Base-by-base conservation (phyloP, 108 stramenopile genomes). In the Epipyxis sp. region DNA sequence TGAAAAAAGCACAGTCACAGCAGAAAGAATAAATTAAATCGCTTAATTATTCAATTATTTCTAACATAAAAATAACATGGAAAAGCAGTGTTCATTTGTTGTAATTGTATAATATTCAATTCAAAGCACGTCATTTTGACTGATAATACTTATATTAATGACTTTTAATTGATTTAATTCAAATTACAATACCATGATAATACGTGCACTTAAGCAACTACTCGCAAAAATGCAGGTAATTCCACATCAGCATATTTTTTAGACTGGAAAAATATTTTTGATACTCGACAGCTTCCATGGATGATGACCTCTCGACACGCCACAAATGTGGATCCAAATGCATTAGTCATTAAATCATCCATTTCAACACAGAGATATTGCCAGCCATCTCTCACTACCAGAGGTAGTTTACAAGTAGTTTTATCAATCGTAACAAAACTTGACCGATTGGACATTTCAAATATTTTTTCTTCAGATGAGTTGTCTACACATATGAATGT, bases 251-350 rank as follows among this genome's bases (percentile, higher is more conserved):
- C 71, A 74, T 74, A 37, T 74, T 32, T 3, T 3, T 42, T 13
- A 10, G 44, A 46, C 43, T 74, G 32, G 50, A 74, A 74, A 32
- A 43, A 74, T 16, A 74, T 74, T 57, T 74, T 74, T 37, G 41
- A 13, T 10, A 74, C 6, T 27, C 71, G 71, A 30, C 37, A 34
- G 6, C 42, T 43, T 10, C 71, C 71, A 34, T 10, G 16, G 50
- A 74, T 42, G 3, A 6, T 6, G 6, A 74, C 32, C 27, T 74
- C 71, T 42, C 40, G 41, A 34, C 44, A 46, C 20, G 10, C 6
- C 6, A 6, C 10, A 37, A 43, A 74, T 3, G 34, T 10, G 3
- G 32, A 54, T 43, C 71, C 71, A 74, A 74, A 74, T 16, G 20
- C 44, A 32, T 57, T 74, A 6, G 46, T 32, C n/a, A 74, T 42